Percentiles rank a stretch among this genome's conserved stretches.
These are phyloP conservation scores for Globisporangium paddicum DNA, from an alignment of 352 stramenopile species.

Conservation along the genomic window DNA sequence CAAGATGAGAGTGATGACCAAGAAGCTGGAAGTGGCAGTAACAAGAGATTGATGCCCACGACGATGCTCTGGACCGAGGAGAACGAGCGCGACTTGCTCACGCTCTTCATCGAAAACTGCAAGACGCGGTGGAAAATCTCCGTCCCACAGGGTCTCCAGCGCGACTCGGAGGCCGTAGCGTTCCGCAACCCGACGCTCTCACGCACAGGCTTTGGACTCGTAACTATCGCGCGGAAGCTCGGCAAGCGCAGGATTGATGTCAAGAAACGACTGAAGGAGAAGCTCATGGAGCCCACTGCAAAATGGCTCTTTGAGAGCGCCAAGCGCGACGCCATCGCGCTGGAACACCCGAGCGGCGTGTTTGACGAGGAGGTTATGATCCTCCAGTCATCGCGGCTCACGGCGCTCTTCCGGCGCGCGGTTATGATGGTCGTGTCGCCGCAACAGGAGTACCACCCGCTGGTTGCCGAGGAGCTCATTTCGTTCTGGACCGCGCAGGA, in stretches of 20 bases:
- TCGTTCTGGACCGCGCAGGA: slow-evolving; percentile 70
- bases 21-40: neutral
- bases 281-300: slow-evolving; percentile 47
- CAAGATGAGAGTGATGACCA: neutral
- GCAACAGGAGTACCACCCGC: slow-evolving; percentile 64
- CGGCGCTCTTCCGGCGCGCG: slow-evolving; percentile 67
- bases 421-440: slow-evolving; percentile 81
- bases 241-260: slow-evolving; percentile 72
- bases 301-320: slow-evolving; percentile 54
- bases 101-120: slow-evolving; percentile 69
- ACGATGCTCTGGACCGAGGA: slow-evolving; percentile 46
- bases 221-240: slow-evolving; percentile 57
- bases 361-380: slow-evolving; percentile 74
- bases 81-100: slow-evolving; percentile 50
- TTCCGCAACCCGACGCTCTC: slow-evolving; percentile 63
- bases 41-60: neutral
- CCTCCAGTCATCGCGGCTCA: slow-evolving; percentile 44
- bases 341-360: slow-evolving; percentile 35
- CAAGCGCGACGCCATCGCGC: slow-evolving; percentile 43
- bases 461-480: slow-evolving; percentile 81
- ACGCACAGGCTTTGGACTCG: slow-evolving; percentile 52
- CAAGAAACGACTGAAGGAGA: slow-evolving; percentile 73
- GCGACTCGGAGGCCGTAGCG: slow-evolving; percentile 43
- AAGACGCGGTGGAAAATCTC: slow-evolving; percentile 55
- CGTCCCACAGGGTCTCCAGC: slow-evolving; percentile 57